phyloP scores from a whole-genome alignment of 352 stramenopile species.

The Phytopythium mirpurense region DNA sequence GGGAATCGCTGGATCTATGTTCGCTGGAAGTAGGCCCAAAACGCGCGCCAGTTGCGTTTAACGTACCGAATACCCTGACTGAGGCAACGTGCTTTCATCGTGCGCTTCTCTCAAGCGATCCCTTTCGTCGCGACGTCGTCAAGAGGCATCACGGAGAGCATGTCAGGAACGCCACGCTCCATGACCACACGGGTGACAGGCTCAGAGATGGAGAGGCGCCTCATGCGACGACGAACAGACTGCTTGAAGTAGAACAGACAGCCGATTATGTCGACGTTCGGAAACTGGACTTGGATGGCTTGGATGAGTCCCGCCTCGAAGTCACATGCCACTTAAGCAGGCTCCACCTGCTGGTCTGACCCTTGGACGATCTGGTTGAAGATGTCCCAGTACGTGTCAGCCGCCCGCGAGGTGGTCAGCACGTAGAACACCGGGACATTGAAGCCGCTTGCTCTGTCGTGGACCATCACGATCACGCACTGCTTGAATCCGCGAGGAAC shows the following conservation, averaged over 20 bases:
- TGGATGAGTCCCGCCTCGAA: conserved; percentile 14
- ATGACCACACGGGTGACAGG: background rate
- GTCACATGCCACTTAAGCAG: conserved; percentile 12
- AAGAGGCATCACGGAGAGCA: conserved; percentile 8
- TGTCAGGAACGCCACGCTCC: background rate
- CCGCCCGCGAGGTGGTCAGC: conserved; percentile 6
- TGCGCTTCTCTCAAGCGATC: background rate
- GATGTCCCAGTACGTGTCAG: conserved; percentile 10
- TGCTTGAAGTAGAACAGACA: conserved; percentile 26
- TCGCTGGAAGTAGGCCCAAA: conserved; percentile 14
- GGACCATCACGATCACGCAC: conserved; percentile 15
- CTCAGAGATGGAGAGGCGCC: conserved; percentile 8
- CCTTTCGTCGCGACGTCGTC: background rate
- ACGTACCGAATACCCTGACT: background rate
- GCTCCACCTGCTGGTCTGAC: conserved; percentile 3
- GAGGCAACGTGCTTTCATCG: background rate
- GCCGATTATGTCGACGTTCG: background rate
- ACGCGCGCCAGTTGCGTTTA: background rate
- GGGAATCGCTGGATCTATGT: conserved; percentile 13
- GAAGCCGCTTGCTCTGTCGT: conserved; percentile 5
- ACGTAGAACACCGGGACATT: conserved; percentile 10
- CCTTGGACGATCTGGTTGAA: conserved; percentile 8
- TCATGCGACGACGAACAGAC: conserved; percentile 10
- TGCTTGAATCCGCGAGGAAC: conserved; percentile 10
- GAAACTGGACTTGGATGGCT: conserved; percentile 11